Evolutionary conservation across 257 asterid genomes (phyloP).

Genomic region (Solanum sejunctum): DNA sequence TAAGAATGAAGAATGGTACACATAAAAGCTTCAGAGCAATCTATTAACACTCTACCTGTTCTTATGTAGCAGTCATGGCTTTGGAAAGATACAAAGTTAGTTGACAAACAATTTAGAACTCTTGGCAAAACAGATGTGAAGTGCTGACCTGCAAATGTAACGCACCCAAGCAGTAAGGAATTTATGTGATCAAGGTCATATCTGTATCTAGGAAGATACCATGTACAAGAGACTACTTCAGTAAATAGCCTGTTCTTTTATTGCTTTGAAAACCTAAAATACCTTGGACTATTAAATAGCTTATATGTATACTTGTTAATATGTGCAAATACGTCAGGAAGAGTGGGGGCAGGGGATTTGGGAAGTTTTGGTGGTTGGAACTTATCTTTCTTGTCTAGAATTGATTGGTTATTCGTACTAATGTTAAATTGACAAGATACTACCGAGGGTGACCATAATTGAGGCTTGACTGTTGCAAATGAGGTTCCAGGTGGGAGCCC

Average conservation of each 20-base stretch:
- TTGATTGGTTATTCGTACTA: not conserved
- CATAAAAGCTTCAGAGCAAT: not conserved
- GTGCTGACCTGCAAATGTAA: slow-evolving; percentile 50
- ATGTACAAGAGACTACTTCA: not conserved
- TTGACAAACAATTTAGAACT: slow-evolving; percentile 53
- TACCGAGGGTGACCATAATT: not conserved
- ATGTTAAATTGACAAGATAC: not conserved
- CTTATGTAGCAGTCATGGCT: slow-evolving; percentile 83
- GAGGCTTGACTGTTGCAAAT: not conserved
- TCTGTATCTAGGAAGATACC: not conserved
- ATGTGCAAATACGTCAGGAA: not conserved
- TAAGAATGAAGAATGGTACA: not conserved
- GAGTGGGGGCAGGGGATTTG: not conserved
- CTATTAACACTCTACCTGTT: slow-evolving; percentile 51
- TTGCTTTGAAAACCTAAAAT: not conserved
- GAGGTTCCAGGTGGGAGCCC: not conserved
- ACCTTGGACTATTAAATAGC: not conserved
- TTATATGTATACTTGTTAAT: not conserved
- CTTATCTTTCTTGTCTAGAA: not conserved
- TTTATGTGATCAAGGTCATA: not conserved
- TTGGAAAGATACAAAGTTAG: slow-evolving; percentile 52
- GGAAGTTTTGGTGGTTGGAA: not conserved
- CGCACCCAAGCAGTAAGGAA: not conserved
- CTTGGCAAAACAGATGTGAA: slow-evolving; percentile 52
- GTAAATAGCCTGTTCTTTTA: not conserved